phyloP scores from a whole-genome alignment of 2,329 filamentous ascomycete species.

The Trichoderma simmonsii region DNA sequence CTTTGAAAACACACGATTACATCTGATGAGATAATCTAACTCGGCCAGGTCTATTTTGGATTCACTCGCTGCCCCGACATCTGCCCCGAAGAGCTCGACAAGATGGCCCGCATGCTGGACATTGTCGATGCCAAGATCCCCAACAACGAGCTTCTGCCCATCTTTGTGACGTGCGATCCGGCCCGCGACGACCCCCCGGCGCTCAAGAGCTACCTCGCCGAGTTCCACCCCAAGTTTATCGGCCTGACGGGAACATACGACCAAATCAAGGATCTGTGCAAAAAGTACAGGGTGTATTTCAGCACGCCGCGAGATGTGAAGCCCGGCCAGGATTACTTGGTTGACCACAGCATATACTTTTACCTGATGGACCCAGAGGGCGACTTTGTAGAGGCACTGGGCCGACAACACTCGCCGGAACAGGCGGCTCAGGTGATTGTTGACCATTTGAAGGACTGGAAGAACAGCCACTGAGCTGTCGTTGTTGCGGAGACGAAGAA shows the following conservation, averaged over 20 bases:
- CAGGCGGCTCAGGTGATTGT: constrained; percentile 79
- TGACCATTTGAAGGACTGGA: constrained; percentile 72
- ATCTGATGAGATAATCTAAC: constrained; percentile 12
- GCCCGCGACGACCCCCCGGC: constrained; percentile 84
- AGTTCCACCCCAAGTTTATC: constrained; percentile 85
- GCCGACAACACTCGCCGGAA: constrained; percentile 87
- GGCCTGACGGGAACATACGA: constrained; percentile 93
- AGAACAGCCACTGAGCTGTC: constrained; percentile 11
- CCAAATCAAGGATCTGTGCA: constrained; percentile 90
- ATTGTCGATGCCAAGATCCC: constrained; percentile 54
- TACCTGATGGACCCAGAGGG: constrained; percentile 99
- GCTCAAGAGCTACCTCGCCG: constrained; percentile 77
- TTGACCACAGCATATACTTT: constrained; percentile 99
- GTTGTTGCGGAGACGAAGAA: not conserved
- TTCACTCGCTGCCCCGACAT: constrained; percentile 99
- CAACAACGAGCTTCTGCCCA: constrained; percentile 59
- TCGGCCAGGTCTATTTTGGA: constrained; percentile 82
- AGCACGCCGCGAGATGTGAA: constrained; percentile 85
- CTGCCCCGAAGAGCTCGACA: constrained; percentile 97
- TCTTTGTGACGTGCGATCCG: constrained; percentile 96
- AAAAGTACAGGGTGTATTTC: constrained; percentile 95
- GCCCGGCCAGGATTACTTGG: constrained; percentile 92
- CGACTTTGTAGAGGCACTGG: constrained; percentile 96
- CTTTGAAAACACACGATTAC: not conserved
- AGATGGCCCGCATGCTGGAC: constrained; percentile 97